These are phyloP conservation scores for Dryadomyces sulphureus DNA, from an alignment of 2,329 filamentous ascomycete genomes.

Conservation along the genomic window DNA sequence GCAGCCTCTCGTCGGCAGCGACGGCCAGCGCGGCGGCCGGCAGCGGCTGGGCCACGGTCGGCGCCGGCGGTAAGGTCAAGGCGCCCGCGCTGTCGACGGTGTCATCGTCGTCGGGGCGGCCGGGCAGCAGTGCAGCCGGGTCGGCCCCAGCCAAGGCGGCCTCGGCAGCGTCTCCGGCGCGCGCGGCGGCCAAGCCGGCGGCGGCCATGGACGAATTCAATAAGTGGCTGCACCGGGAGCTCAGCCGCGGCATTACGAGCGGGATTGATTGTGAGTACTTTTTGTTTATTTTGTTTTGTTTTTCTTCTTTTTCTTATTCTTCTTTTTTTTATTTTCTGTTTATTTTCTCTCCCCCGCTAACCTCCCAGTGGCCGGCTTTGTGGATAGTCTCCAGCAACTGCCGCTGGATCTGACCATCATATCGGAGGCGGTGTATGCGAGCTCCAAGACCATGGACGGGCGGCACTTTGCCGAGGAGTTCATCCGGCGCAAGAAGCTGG, in stretches of 20 bases:
- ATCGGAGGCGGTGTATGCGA: constrained; percentile 76
- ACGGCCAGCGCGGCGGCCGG: constrained; percentile 26
- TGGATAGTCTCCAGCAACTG: constrained; percentile 58
- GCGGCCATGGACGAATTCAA: constrained; percentile 77
- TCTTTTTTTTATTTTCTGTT: not conserved
- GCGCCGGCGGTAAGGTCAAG: constrained; percentile 85
- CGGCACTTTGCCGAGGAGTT: constrained; percentile 92
- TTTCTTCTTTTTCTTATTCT: not conserved
- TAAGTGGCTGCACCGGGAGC: constrained; percentile 76
- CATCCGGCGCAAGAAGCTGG: constrained; percentile 79
- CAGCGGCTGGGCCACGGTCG: constrained; percentile 82
- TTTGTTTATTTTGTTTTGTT: not conserved
- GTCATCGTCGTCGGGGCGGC: constrained; percentile 25
- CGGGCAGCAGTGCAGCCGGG: not conserved
- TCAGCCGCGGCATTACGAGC: constrained; percentile 54
- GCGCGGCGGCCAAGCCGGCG: constrained; percentile 9
- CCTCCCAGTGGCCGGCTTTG: constrained; percentile 55
- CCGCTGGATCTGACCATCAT: constrained; percentile 70
- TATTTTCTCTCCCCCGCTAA: too few relatives aligned
- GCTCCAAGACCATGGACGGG: constrained; percentile 79
- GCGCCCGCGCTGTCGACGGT: constrained; percentile 30
- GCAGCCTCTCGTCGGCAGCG: not conserved
- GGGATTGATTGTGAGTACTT: constrained; percentile 34
- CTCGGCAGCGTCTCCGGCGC: constrained; percentile 6
- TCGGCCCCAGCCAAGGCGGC: constrained; percentile 24